phyloP scores from a whole-genome alignment of 805 yeast species.

The Ogataea pilisensis region DNA sequence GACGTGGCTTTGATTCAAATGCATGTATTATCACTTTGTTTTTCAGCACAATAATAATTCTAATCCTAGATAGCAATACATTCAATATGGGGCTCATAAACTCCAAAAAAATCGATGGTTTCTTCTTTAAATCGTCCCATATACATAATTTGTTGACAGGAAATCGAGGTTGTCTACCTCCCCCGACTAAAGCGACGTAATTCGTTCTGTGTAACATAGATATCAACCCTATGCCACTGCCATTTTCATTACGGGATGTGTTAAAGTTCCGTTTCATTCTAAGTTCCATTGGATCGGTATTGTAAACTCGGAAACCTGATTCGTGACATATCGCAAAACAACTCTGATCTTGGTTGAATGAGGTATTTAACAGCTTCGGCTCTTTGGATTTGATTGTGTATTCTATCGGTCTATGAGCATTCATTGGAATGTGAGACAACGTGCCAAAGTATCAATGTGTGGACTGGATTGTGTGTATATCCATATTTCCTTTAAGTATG shows the following conservation, averaged over 20 bases:
- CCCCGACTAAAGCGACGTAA: constrained; percentile 86
- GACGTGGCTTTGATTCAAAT: constrained; percentile 74
- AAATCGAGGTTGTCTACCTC: constrained; percentile 75
- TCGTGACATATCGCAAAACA: constrained; percentile 86
- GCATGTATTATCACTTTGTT: constrained; percentile 72
- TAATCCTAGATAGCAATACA: constrained; percentile 68
- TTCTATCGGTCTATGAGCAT: constrained; percentile 30
- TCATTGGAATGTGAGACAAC: too few species aligned
- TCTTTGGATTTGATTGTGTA: constrained; percentile 13
- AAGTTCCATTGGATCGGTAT: constrained; percentile 80
- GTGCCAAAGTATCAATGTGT: too few species aligned
- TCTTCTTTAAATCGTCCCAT: constrained; percentile 88
- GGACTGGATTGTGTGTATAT: too few species aligned
- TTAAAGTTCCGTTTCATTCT: constrained; percentile 57
- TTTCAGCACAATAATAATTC: constrained; percentile 68
- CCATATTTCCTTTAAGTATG: too few species aligned
- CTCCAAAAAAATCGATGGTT: constrained; percentile 67
- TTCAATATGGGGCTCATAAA: constrained; percentile 72
- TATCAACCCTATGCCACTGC: constrained; percentile 65
- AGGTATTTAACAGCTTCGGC: constrained; percentile 48
- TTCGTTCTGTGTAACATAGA: constrained; percentile 88
- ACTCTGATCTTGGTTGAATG: constrained; percentile 85
- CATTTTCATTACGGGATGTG: constrained; percentile 2
- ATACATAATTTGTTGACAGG: constrained; percentile 77
- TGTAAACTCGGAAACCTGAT: constrained; percentile 78